These are phyloP conservation scores for Dryas alaskensis DNA, from an alignment of 306 rosid species.

Conservation along the genomic window DNA sequence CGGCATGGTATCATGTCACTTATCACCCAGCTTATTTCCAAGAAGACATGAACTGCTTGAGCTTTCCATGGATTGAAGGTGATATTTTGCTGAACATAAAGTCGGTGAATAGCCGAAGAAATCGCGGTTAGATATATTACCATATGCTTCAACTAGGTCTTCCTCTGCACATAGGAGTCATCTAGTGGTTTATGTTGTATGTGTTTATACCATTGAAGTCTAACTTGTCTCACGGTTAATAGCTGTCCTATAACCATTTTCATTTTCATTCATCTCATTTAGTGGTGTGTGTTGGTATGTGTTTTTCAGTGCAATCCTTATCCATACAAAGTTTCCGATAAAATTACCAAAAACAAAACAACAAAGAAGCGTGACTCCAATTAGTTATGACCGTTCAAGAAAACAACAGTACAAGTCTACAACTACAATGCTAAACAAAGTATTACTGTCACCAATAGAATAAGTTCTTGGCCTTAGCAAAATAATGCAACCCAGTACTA, in stretches of 20 bases:
- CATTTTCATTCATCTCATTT: no score
- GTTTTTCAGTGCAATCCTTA: no score
- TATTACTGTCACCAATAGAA: not conserved
- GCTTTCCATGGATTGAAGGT: constrained; percentile 88
- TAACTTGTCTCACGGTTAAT: not conserved
- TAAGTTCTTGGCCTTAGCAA: no score
- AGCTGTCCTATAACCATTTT: no score
- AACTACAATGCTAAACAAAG: not conserved
- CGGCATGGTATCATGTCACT: constrained; percentile 89
- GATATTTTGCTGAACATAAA: constrained; percentile 61
- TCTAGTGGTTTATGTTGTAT: not conserved
- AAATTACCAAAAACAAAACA: no score
- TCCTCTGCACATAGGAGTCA: not conserved
- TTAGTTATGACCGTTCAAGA: constrained; percentile 2
- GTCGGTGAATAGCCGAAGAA: constrained; percentile 34
- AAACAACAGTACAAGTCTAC: not conserved
- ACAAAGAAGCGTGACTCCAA: no score
- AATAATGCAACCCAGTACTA: constrained; percentile 15
- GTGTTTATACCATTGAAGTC: not conserved
- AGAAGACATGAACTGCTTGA: constrained; percentile 43
- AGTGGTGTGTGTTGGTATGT: no score
- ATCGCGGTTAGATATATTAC: not conserved
- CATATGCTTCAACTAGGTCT: not conserved
- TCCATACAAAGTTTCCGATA: no score
- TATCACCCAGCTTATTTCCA: constrained; percentile 50